phyloP scores from a whole-genome alignment of 352 stramenopile species.

The Phytophthora sojae region DNA sequence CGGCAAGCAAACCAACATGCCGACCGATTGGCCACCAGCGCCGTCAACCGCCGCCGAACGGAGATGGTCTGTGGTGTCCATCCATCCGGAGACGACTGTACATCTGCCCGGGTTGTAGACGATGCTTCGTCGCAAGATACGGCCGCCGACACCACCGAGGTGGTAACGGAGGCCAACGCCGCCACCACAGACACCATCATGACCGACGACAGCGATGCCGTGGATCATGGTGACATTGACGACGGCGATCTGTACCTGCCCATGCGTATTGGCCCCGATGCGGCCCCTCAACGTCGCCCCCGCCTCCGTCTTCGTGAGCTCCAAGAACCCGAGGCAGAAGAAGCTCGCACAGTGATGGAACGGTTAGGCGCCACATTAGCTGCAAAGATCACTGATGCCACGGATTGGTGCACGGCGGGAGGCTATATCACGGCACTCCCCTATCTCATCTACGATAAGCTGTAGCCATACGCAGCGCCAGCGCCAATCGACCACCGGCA shows the following conservation, averaged over 20 bases:
- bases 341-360: not conserved
- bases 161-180: not conserved
- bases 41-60: not conserved
- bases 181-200: not conserved
- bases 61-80: conserved; percentile 6
- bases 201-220: not conserved
- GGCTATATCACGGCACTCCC: conserved; percentile 21
- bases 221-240: conserved; percentile 11
- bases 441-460: not conserved
- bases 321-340: conserved; percentile 1
- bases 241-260: conserved; percentile 17
- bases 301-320: conserved; percentile 15
- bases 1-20: conserved; percentile 26
- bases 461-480: conserved; percentile 15
- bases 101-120: not conserved
- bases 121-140: no score
- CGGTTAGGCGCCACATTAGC: not conserved
- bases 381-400: conserved; percentile 19
- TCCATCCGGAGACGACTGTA: not conserved
- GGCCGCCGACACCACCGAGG: not conserved
- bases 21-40: conserved; percentile 22
- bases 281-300: not conserved
- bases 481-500: not conserved
- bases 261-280: conserved; percentile 6
- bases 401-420: conserved; percentile 16